Evolutionary conservation across 75 land plant species (phyloP).

Genomic region (Cryptomeria japonica): DNA sequence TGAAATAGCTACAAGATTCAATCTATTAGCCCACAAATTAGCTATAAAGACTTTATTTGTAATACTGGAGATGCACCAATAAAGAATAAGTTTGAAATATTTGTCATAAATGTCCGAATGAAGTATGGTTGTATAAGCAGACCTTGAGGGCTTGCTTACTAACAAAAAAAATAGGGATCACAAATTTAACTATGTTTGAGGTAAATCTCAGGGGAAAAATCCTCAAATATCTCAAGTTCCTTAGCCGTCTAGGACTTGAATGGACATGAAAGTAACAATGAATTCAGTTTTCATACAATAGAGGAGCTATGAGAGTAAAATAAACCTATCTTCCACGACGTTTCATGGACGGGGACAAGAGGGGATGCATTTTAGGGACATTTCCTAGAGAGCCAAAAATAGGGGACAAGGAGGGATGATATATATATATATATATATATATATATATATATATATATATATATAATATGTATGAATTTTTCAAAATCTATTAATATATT

Average conservation of each 20-base stretch:
- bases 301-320: not conserved
- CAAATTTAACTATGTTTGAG: not conserved
- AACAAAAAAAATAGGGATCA: not conserved
- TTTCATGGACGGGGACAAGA: too few species aligned
- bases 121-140: not conserved
- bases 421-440: too few species aligned
- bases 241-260: too few species aligned
- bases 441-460: too few species aligned
- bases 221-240: too few species aligned
- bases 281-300: not conserved
- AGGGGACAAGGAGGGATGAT: too few species aligned
- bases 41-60: not conserved
- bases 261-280: not conserved
- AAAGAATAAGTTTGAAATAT: not conserved
- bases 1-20: not conserved
- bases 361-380: too few species aligned
- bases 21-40: not conserved
- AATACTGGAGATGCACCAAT: not conserved
- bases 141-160: not conserved
- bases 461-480: too few species aligned
- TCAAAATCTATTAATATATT: too few species aligned
- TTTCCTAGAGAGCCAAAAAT: too few species aligned
- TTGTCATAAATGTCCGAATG: not conserved
- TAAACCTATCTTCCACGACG: too few species aligned
- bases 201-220: too few species aligned